Conservation (phyloP, 257 asterid genomes). For the Ehretia macrophylla region DNA sequence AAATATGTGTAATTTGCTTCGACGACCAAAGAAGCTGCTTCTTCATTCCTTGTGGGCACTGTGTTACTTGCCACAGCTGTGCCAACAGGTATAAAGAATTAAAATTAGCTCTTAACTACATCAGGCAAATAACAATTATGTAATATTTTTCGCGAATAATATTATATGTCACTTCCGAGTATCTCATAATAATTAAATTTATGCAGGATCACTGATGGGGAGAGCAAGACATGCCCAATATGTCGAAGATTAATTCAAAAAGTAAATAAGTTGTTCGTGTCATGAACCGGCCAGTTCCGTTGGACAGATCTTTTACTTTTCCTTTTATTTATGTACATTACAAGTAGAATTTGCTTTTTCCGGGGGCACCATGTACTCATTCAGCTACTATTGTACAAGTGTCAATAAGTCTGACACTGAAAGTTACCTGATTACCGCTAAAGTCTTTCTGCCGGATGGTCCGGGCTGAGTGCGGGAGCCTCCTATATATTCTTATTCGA, state of each 20-base stretch:
- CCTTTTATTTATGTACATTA: neutral
- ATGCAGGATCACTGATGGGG: slow-evolving; percentile 40
- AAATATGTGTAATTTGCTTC: slow-evolving; percentile 65
- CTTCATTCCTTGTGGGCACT: slow-evolving; percentile 75
- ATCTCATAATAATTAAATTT: no score
- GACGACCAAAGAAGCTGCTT: slow-evolving; percentile 50
- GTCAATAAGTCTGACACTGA: no score
- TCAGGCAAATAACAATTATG: neutral
- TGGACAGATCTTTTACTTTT: no score
- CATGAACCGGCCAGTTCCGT: slow-evolving; percentile 3
- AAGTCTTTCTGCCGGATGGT: no score
- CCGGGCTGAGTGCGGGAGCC: no score
- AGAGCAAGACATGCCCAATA: slow-evolving; percentile 42
- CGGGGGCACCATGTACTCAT: no score
- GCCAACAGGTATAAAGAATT: slow-evolving; percentile 40
- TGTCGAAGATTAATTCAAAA: slow-evolving; percentile 38
- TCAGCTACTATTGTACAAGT: no score
- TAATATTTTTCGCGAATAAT: no score
- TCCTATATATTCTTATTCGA: no score
- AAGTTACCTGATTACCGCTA: no score
- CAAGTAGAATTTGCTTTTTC: no score
- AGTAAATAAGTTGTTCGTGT: slow-evolving; percentile 26
- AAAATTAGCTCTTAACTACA: neutral
- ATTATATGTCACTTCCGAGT: neutral
- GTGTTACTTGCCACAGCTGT: slow-evolving; percentile 51